Evolutionary conservation across 441 rosid genomes (phyloP).

Genomic region (Pelargonium cotyledonis): DNA sequence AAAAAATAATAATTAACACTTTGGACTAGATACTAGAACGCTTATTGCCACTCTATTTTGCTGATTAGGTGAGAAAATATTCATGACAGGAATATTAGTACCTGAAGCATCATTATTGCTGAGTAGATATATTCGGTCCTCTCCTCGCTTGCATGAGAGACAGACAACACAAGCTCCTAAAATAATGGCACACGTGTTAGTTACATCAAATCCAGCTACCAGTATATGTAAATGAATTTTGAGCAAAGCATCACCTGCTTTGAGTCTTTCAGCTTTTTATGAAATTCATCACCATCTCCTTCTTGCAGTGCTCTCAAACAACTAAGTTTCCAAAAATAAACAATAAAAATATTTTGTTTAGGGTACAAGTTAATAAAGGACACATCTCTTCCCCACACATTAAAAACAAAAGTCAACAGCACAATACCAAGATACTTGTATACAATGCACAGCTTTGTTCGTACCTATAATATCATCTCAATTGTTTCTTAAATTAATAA

Average conservation of each 20-base stretch:
- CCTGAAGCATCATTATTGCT: conserved; percentile 83
- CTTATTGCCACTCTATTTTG: background rate
- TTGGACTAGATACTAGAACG: background rate
- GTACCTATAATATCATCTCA: background rate
- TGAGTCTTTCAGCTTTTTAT: conserved; percentile 48
- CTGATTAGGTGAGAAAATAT: conserved; percentile 12
- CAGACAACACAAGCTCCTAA: conserved; percentile 75
- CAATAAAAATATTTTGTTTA: conserved; percentile 3
- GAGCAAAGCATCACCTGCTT: conserved; percentile 56
- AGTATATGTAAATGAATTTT: conserved; percentile 9
- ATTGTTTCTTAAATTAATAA: background rate
- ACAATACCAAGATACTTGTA: background rate
- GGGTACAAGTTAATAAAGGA: conserved; percentile 1
- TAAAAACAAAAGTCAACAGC: background rate
- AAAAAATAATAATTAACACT: background rate
- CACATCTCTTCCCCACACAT: background rate
- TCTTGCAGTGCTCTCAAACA: conserved; percentile 86
- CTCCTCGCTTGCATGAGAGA: conserved; percentile 82
- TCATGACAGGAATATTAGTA: conserved; percentile 21
- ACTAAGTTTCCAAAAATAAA: conserved; percentile 38
- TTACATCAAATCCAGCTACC: conserved; percentile 18
- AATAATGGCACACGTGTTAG: conserved; percentile 16
- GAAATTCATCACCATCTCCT: conserved; percentile 72
- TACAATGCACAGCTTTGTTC: background rate
- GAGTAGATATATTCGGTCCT: conserved; percentile 86